These are phyloP conservation scores for Porodaedalea pini DNA, from an alignment of 1,284 basidiomycete species.

Conservation along the genomic window DNA sequence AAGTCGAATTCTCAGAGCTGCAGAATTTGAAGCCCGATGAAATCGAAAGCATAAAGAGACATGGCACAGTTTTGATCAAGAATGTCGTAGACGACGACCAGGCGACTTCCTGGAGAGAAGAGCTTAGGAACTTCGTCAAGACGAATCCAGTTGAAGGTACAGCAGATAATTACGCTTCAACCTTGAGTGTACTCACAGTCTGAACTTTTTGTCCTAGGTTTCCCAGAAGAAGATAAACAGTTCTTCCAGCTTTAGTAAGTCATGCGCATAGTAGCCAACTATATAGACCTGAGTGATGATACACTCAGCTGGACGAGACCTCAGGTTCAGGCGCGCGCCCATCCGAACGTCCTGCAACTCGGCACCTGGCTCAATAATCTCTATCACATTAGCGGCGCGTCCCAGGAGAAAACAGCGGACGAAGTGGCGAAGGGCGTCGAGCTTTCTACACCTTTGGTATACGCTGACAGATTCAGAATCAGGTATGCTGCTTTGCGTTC, in stretches of 20 bases:
- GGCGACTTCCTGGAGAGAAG: conserved; percentile 55
- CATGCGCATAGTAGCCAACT: background rate
- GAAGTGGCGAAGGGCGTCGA: conserved; percentile 54
- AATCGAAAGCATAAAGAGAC: conserved; percentile 48
- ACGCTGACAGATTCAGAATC: conserved; percentile 82
- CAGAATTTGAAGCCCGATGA: conserved; percentile 43
- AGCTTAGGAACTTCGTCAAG: conserved; percentile 53
- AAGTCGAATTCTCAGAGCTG: conserved; percentile 56
- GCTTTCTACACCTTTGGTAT: conserved; percentile 64
- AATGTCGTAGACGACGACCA: conserved; percentile 56
- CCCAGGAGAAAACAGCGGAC: conserved; percentile 27
- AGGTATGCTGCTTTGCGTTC: conserved; percentile 23
- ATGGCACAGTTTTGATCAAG: conserved; percentile 57
- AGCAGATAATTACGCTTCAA: conserved; percentile 10
- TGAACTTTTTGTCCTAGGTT: conserved; percentile 35
- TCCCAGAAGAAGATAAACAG: conserved; percentile 59
- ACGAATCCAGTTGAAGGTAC: conserved; percentile 54
- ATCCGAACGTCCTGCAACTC: conserved; percentile 64
- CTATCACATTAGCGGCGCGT: conserved; percentile 39
- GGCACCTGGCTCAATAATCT: conserved; percentile 62
- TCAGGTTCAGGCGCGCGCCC: conserved; percentile 69
- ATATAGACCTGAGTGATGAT: background rate
- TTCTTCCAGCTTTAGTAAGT: conserved; percentile 70
- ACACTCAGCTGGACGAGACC: conserved; percentile 62
- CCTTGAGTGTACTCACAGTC: background rate